These are phyloP conservation scores for Sphaerulina populicola DNA, from an alignment of 2,329 filamentous ascomycete genomes.

Conservation along the genomic window DNA sequence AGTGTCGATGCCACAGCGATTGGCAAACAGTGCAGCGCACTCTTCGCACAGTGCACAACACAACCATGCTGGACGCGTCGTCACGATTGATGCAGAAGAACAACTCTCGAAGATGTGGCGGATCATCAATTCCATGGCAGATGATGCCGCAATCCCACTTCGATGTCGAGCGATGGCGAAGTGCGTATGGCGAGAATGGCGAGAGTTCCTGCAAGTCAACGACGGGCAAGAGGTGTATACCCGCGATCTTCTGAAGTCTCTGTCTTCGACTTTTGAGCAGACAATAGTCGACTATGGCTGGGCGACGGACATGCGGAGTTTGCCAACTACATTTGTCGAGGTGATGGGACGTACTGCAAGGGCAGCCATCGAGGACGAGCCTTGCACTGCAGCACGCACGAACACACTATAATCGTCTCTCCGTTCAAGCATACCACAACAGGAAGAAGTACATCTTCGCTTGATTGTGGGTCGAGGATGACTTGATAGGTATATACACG, in stretches of 20 bases:
- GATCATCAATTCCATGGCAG: background rate
- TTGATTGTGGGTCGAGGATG: too few species aligned
- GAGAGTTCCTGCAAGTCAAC: slow-evolving; percentile 5
- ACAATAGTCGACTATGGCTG: slow-evolving; percentile 10
- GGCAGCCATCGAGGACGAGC: background rate
- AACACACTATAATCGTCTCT: background rate
- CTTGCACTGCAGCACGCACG: background rate
- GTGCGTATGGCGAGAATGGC: slow-evolving; percentile 17
- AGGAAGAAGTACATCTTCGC: too few species aligned
- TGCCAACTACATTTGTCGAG: slow-evolving; percentile 4
- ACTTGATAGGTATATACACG: too few species aligned
- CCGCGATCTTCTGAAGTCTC: slow-evolving; percentile 7
- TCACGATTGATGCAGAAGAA: slow-evolving; percentile 6
- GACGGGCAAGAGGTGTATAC: slow-evolving; percentile 5
- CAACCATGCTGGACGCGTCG: background rate
- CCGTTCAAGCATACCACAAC: too few species aligned
- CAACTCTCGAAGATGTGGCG: slow-evolving; percentile 13
- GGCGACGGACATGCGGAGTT: slow-evolving; percentile 1
- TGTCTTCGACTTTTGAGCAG: slow-evolving; percentile 2
- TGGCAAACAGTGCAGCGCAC: background rate
- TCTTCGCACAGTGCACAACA: background rate
- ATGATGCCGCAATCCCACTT: slow-evolving; percentile 2
- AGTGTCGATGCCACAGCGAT: background rate
- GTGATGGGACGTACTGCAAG: slow-evolving; percentile 4
- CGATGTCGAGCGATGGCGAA: slow-evolving; percentile 15